Conservation (phyloP, 768 basidiomycete genomes). For the Ramaria rubella region DNA sequence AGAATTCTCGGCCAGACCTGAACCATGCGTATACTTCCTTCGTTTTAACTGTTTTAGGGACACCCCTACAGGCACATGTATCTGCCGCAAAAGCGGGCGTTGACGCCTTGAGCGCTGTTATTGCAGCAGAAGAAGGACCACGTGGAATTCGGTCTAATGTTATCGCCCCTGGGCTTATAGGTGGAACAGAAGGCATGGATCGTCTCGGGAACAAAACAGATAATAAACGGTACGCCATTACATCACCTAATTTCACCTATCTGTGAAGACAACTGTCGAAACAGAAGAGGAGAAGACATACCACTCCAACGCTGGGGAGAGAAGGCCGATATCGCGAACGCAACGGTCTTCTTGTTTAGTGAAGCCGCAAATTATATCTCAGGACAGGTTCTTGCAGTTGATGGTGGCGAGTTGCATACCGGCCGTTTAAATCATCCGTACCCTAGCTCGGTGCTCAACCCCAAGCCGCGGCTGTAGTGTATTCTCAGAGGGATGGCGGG, state of each 20-base stretch:
- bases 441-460: slow-evolving; percentile 59
- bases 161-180: slow-evolving; percentile 79
- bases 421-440: slow-evolving; percentile 27
- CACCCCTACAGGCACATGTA: slow-evolving; percentile 87
- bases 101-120: slow-evolving; percentile 77
- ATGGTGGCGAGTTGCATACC: slow-evolving; percentile 13
- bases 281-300: slow-evolving; percentile 6
- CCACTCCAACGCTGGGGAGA: slow-evolving; percentile 12
- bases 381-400: slow-evolving; percentile 26
- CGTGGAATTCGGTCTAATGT: slow-evolving; percentile 89
- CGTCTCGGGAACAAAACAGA: slow-evolving; percentile 18
- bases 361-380: slow-evolving; percentile 30
- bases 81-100: slow-evolving; percentile 93
- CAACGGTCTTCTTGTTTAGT: slow-evolving; percentile 32
- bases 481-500: too few species aligned
- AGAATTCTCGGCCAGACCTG: slow-evolving; percentile 13
- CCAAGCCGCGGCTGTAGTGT: slow-evolving; percentile 31
- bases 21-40: not conserved
- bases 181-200: slow-evolving; percentile 56
- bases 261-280: not conserved
- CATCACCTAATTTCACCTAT: not conserved
- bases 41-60: slow-evolving; percentile 36
- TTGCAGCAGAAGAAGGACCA: slow-evolving; percentile 93
- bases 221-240: not conserved
- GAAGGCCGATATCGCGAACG: slow-evolving; percentile 28